Evolutionary conservation across 495 filamentous ascomycete species (phyloP), one percentile per base, ranked within the genome.

Genomic region (Penicillium canescens): DNA sequence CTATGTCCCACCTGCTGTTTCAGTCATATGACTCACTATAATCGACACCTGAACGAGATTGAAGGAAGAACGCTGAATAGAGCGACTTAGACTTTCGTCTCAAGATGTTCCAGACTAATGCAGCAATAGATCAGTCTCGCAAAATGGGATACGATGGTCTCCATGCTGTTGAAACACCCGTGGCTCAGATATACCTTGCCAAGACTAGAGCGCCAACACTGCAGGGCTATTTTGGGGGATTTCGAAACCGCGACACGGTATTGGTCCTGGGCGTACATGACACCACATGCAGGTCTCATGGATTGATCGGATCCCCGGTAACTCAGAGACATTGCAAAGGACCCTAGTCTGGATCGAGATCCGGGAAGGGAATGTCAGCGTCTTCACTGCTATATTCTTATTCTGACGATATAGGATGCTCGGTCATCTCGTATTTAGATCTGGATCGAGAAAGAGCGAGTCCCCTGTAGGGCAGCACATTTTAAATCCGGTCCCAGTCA

Each of bases 221-320:
- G 49, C 21, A 37, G 26, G 31, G 39, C n/a, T 51, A 51, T 51
- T 51, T 51, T 43, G n/a, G 40, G 49, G 33, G 43, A 31, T 14
- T 10, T 51, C 20, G 18, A 16, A 35, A 6, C 18, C 3, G 34
- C 14, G 31, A 21, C 7, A 16, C 33, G 38, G 8, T 39, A 43
- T 36, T 51, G 18, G 13, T 0, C 16, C 13, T 36, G 16, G 6
- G 31, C 20, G 9, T 43, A 51, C 49, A 43, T 20, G 39, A 20
- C 39, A 33, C 40, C 16, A 51, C 18, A 18, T 51, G 49, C 39
- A 43, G 10, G 40, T 51, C 16, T 51, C 40, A 43, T 23, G 40
- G 31, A 51, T 51, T 33, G 39, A 51, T 51, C 49, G 49, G 49
- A 43, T 36, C 14, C 10, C 10, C 47, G 48, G 31, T 51, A 51